Evolutionary conservation across 768 basidiomycete species (phyloP).

Genomic region (Podaxis rugospora): DNA sequence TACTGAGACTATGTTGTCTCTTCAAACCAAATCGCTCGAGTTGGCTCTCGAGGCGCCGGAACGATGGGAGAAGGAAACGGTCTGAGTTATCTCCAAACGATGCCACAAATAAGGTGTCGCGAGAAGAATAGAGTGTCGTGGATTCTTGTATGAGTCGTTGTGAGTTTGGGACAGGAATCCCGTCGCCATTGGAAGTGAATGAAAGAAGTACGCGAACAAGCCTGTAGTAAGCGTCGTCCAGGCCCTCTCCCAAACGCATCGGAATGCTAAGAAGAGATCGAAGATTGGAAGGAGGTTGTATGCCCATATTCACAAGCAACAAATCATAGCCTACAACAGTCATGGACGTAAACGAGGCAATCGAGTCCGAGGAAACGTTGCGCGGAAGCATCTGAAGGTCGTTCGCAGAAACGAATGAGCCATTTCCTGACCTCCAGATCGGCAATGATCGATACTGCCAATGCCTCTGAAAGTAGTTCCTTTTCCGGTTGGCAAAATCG

Average conservation of each 20-base stretch:
- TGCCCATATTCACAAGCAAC: neutral
- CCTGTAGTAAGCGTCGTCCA: constrained; percentile 12
- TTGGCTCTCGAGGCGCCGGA: constrained; percentile 23
- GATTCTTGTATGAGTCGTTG: constrained; percentile 20
- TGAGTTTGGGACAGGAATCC: constrained; percentile 30
- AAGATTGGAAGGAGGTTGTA: neutral
- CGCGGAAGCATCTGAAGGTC: constrained; percentile 6
- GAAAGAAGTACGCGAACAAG: constrained; percentile 2
- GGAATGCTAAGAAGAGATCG: neutral
- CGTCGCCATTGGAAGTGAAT: neutral
- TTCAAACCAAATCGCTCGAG: constrained; percentile 29
- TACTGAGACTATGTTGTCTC: constrained; percentile 21
- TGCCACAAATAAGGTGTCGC: constrained; percentile 29
- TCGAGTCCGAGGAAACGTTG: neutral
- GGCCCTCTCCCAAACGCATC: constrained; percentile 11
- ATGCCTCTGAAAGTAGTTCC: neutral
- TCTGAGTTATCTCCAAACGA: constrained; percentile 28
- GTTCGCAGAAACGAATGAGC: neutral
- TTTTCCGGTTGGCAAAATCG: neutral
- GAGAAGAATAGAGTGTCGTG: constrained; percentile 26
- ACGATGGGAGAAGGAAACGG: constrained; percentile 26
- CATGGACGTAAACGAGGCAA: constrained; percentile 2
- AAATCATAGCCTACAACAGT: neutral
- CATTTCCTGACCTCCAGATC: neutral
- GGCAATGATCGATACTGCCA: neutral